phyloP scores from a whole-genome alignment of 1,284 basidiomycete genomes.

The Sporisorium scitamineum region DNA sequence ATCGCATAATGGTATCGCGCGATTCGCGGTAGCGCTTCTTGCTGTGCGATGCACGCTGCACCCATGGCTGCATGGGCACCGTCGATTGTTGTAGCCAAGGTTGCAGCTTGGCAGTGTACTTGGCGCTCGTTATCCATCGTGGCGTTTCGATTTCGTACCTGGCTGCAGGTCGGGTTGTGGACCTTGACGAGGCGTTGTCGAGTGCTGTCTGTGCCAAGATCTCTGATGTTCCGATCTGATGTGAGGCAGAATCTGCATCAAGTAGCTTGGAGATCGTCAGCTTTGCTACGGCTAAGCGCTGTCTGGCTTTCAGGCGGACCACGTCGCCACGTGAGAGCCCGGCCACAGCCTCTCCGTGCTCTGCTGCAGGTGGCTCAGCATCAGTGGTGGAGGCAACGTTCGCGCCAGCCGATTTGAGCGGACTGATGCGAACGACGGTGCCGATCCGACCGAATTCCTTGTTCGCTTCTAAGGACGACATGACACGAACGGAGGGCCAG shows the following conservation, averaged over 20 bases:
- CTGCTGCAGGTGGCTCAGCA: neutral
- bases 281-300: constrained; percentile 27
- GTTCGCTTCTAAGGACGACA: constrained; percentile 42
- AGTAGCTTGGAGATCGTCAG: constrained; percentile 23
- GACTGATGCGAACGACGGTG: constrained; percentile 23
- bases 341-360: constrained; percentile 15
- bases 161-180: neutral
- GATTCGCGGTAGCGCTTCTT: constrained; percentile 16
- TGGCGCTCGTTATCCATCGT: constrained; percentile 28
- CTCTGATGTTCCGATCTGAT: neutral
- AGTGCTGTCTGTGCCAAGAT: constrained; percentile 10
- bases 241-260: neutral
- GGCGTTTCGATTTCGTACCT: constrained; percentile 39
- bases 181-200: too few species aligned
- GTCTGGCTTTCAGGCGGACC: constrained; percentile 32
- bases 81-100: constrained; percentile 31
- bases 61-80: constrained; percentile 22
- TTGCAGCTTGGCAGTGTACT: constrained; percentile 40
- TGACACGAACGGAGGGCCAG: constrained; percentile 41
- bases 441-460: constrained; percentile 44
- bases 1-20: constrained; percentile 28
- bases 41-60: constrained; percentile 14
- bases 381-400: neutral
- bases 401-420: neutral
- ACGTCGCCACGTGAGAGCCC: constrained; percentile 49